Evolutionary conservation across 306 rosid genomes (phyloP).

Genomic region (Spatholobus suberectus): DNA sequence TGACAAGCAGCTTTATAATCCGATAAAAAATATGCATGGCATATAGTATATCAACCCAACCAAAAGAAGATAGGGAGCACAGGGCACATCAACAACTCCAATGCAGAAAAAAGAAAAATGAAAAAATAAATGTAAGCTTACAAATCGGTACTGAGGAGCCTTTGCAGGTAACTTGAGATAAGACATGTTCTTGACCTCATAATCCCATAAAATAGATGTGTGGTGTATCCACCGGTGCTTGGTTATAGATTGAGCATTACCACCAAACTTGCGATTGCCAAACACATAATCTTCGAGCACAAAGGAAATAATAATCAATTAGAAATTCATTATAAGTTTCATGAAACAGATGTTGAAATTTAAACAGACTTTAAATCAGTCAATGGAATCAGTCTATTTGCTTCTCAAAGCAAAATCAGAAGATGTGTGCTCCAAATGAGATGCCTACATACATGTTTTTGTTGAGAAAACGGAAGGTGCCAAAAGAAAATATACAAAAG

Average conservation of each 20-base stretch:
- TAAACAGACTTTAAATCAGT: constrained; percentile 1
- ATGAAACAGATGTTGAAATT: neutral
- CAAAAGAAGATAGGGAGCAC: neutral
- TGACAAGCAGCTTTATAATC: neutral
- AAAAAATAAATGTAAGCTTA: constrained; percentile 44
- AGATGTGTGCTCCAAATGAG: neutral
- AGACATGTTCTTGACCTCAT: constrained; percentile 78
- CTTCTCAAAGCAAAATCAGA: neutral
- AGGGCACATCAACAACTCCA: neutral
- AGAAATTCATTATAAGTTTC: constrained; percentile 23
- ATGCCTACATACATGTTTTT: neutral
- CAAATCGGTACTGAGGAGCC: constrained; percentile 78
- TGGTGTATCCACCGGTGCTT: constrained; percentile 94
- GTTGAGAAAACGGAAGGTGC: neutral
- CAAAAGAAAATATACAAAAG: constrained; percentile 10
- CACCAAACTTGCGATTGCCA: constrained; percentile 88
- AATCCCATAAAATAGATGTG: constrained; percentile 96
- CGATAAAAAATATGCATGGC: neutral
- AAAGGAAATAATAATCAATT: constrained; percentile 29
- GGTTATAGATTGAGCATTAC: constrained; percentile 94
- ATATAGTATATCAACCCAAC: neutral
- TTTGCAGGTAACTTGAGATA: constrained; percentile 84
- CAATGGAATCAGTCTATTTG: neutral
- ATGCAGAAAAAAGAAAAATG: neutral
- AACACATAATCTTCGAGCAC: constrained; percentile 78